Percentiles rank a stretch among this genome's conserved stretches.
phyloP scores from a whole-genome alignment of 1,284 basidiomycete genomes.

The Irpex sp. region DNA sequence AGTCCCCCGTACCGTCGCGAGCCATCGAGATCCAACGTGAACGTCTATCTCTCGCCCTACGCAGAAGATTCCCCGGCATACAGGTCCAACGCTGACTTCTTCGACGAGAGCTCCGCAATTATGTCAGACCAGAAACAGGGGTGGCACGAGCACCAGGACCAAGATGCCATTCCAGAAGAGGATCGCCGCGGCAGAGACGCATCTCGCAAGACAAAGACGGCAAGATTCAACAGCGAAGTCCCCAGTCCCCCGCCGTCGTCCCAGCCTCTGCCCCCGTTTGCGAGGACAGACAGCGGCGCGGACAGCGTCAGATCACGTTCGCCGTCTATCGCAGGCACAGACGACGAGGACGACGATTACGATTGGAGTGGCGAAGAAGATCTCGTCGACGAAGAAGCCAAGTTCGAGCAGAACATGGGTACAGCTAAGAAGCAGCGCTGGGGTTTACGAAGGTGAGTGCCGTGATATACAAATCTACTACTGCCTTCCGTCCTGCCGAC shows the following conservation, averaged over 20 bases:
- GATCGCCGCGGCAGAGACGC: background rate
- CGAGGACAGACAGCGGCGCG: conserved; percentile 18
- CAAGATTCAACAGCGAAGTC: conserved; percentile 7
- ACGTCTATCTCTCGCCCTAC: conserved; percentile 20
- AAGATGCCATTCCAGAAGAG: conserved; percentile 4
- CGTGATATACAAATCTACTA: background rate
- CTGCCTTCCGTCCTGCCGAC: background rate
- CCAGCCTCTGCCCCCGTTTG: conserved; percentile 12
- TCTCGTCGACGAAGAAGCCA: conserved; percentile 60
- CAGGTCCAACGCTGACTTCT: conserved; percentile 20
- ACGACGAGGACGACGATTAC: conserved; percentile 53
- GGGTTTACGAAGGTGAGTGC: conserved; percentile 47
- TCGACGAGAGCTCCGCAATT: conserved; percentile 7
- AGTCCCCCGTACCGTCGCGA: conserved; percentile 28
- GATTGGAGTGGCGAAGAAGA: conserved; percentile 76
- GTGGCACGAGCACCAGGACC: conserved; percentile 4
- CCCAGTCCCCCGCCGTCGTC: conserved; percentile 16
- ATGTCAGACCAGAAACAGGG: conserved; percentile 19
- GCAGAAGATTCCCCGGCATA: conserved; percentile 24
- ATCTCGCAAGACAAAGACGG: conserved; percentile 6
- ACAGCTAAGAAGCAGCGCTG: conserved; percentile 41
- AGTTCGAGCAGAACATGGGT: conserved; percentile 56
- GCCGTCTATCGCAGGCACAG: conserved; percentile 47
- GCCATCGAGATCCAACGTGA: conserved; percentile 23
- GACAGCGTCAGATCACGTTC: conserved; percentile 30